These are phyloP conservation scores for Nakaseomyces glabratus DNA, from an alignment of 1,139 yeast genomes.

Conservation along the genomic window DNA sequence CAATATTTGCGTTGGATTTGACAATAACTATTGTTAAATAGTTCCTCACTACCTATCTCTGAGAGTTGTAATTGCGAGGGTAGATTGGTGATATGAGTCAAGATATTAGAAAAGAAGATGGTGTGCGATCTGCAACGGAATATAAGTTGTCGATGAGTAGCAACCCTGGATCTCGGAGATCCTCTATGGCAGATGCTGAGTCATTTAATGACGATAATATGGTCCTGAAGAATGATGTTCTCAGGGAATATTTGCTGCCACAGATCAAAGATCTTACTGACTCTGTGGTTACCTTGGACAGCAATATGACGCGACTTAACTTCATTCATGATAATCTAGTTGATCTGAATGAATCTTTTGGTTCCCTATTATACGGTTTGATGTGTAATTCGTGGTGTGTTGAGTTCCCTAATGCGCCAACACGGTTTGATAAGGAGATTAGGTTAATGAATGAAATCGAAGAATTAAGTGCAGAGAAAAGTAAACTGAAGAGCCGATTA, in stretches of 20 bases:
- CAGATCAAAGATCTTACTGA: conserved; percentile 27
- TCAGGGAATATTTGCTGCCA: conserved; percentile 25
- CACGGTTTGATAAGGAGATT: conserved; percentile 23
- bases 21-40: too few relatives aligned
- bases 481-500: conserved; percentile 11
- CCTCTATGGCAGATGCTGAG: conserved; percentile 23
- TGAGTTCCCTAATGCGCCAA: conserved; percentile 36
- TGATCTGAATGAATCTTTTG: conserved; percentile 54
- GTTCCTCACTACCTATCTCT: too few relatives aligned
- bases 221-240: conserved; percentile 11
- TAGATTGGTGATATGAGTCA: too few relatives aligned
- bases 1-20: too few relatives aligned
- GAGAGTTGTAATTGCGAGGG: too few relatives aligned
- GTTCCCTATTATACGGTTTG: conserved; percentile 53
- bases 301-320: conserved; percentile 40
- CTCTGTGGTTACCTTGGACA: conserved; percentile 40
- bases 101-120: conserved; percentile 13
- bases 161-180: conserved; percentile 30
- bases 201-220: conserved; percentile 9
- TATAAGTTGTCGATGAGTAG: conserved; percentile 29
- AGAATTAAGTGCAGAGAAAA: conserved; percentile 17
- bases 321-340: conserved; percentile 44
- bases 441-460: conserved; percentile 16
- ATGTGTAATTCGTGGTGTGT: conserved; percentile 61
- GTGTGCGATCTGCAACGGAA: conserved; percentile 25